Base-by-base conservation (phyloP, 78 protist genomes). In the Chrysochromulina parva region DNA sequence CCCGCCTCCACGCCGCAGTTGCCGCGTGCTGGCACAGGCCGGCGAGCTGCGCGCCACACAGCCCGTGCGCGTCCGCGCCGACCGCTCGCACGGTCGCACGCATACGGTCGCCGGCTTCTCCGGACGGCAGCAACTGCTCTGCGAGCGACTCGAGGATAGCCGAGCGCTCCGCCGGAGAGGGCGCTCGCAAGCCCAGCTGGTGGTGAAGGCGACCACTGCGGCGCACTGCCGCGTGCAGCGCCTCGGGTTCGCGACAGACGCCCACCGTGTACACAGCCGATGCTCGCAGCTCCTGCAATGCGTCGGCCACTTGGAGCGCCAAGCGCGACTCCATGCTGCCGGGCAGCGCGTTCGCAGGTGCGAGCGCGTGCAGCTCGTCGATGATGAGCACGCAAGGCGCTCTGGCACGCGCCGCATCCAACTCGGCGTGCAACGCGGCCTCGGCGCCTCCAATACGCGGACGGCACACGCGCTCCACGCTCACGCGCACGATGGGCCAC, bases 241-340 rank as follows among this genome's bases (percentile, higher is more conserved):
- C 59, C 59, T 98, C 99, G 2, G 98, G 98, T n/a, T 98, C 76
- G 88, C 97, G 97, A 48, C 98, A 97, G 19, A 99, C 99, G 20
- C 97, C 99, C 3, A 98, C 88, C 47, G 97, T 92, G 16, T 93
- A 53, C 14, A 98, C 99, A 58, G 71, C 73, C 13, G 24, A 13
- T 58, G 7, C 62, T 7, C 62, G 62, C 62, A 58, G 62, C 62
- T 58, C 24, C 6, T 69, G n/a, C 55, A 95, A 52, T 28, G 95
- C 94, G 57, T 76, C 94, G 16, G 96, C 90, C 48, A 98, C 98
- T 84, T 98, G 98, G 93, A 98, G 82, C 85, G 97, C 99, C 9
- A 92, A 89, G 48, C 97, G 92, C 1, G 97, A 88, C 62, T 58
- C 62, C 24, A 7, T 7, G 24, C 24, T 14, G 62, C 62, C 62